These are phyloP conservation scores for Metrosideros polymorpha DNA, from an alignment of 441 rosid genomes.

Conservation along the genomic window DNA sequence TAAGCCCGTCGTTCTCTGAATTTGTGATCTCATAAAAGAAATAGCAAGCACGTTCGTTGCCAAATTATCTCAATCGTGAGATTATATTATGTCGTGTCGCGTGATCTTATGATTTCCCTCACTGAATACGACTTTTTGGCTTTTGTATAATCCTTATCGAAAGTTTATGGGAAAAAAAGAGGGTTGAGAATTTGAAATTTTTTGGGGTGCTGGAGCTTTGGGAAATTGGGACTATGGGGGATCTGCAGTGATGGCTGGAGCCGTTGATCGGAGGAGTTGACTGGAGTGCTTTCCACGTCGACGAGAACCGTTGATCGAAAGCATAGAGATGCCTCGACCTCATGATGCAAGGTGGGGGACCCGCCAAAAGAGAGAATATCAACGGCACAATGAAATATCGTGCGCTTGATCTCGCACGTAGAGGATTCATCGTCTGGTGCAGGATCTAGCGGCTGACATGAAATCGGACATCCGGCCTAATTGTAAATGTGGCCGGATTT, in stretches of 20 bases:
- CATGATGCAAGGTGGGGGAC: background rate
- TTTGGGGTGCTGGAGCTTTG: rapidly evolving
- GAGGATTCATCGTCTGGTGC: no score
- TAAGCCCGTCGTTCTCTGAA: background rate
- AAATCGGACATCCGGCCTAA: no score
- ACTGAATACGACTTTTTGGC: rapidly evolving
- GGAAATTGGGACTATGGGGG: rapidly evolving
- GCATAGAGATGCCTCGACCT: background rate
- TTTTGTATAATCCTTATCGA: rapidly evolving
- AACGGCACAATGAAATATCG: background rate
- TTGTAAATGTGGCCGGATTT: no score
- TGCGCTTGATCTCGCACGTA: no score
- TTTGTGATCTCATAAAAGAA: background rate
- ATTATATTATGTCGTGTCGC: background rate
- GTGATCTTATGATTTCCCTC: rapidly evolving
- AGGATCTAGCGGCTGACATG: no score
- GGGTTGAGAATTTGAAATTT: background rate
- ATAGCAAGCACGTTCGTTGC: rapidly evolving
- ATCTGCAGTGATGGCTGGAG: no score
- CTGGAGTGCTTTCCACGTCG: background rate
- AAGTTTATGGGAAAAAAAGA: rapidly evolving
- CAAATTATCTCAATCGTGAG: background rate
- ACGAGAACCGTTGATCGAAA: background rate
- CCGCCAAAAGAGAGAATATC: background rate
- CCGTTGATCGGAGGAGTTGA: no score